Conservation (phyloP, 1,284 basidiomycete species). For the Marasmius tenuissimus region DNA sequence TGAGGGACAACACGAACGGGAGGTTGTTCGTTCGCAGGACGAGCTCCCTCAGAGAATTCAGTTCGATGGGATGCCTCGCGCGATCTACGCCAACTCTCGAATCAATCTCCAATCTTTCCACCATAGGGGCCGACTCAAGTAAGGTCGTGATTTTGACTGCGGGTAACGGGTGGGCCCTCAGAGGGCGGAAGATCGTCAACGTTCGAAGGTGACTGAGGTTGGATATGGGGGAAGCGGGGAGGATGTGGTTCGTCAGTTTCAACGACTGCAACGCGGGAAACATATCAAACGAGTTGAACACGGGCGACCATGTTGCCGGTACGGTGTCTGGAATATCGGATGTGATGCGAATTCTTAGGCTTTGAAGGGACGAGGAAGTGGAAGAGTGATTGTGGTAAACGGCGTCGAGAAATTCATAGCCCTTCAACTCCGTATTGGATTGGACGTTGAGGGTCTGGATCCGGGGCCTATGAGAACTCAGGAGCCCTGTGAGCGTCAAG, state of each 20-base stretch:
- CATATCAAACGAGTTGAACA: constrained; percentile 13
- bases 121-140: constrained; percentile 7
- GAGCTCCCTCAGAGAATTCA: constrained; percentile 8
- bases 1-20: constrained; percentile 3
- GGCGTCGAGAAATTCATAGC: constrained; percentile 13
- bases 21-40: constrained; percentile 15
- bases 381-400: constrained; percentile 7
- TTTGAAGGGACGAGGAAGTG: constrained; percentile 11
- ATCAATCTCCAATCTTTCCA: constrained; percentile 13
- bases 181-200: constrained; percentile 11
- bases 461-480: constrained; percentile 7
- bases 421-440: constrained; percentile 13
- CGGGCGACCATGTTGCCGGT: constrained; percentile 14
- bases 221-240: constrained; percentile 11
- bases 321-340: constrained; percentile 6
- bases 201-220: constrained; percentile 10
- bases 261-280: constrained; percentile 11
- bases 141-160: constrained; percentile 9
- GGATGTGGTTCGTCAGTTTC: constrained; percentile 14
- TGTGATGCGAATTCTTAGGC: constrained; percentile 9
- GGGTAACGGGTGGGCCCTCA: constrained; percentile 13
- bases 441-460: constrained; percentile 11
- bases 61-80: not conserved
- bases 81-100: constrained; percentile 4
- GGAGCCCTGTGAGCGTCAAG: constrained; percentile 6